Evolutionary conservation across 2,329 filamentous ascomycete species (phyloP), one percentile per base, ranked within the genome.

Genomic region (Setomelanomma holmii): DNA sequence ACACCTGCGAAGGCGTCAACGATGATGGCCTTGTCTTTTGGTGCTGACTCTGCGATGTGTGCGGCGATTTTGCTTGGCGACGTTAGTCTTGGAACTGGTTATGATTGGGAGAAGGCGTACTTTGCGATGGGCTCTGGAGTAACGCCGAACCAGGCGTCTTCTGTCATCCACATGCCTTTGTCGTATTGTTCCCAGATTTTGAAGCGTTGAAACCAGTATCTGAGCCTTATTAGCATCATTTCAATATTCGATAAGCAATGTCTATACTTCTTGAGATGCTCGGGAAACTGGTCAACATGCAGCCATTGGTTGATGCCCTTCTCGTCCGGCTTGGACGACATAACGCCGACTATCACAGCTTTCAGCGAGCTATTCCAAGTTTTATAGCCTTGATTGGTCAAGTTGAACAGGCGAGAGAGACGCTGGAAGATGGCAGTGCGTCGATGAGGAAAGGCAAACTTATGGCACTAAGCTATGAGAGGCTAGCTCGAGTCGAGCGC

Each of bases 91-190:
- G 12, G 10, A 36, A 2, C 5, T n/a, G 21, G 1, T 19, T n/a
- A 39, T 4, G 10, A 14, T 10, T 20, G 2, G 11, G 24, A 33
- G 3, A 14, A 21, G 12, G 11, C 21, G 66, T 79, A 95, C 90
- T 83, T 86, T 54, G 95, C 95, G 22, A 99, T 86, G 4, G 90
- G 89, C 74, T 99, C 93, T 12, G 95, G 93, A 0, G 96, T 99
- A 6, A 98, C 93, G 49, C 93, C 95, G 73, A 95, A 99, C 95
- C 95, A 99, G 47, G 92, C 89, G 76, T 93, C 89, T 72, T 96
- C 88, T 0, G 96, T 99, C 82, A 99, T 86, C 80, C 87, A 89
- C 61, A 99, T 84, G 49, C 92, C 93, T 52, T 93, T 84, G 71
- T 97, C 89, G 71, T 97, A 99, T 64, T 83, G 84, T 14, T 88